Base-by-base conservation (phyloP, 2,329 filamentous ascomycete genomes). In the Aspergillus sp. region DNA sequence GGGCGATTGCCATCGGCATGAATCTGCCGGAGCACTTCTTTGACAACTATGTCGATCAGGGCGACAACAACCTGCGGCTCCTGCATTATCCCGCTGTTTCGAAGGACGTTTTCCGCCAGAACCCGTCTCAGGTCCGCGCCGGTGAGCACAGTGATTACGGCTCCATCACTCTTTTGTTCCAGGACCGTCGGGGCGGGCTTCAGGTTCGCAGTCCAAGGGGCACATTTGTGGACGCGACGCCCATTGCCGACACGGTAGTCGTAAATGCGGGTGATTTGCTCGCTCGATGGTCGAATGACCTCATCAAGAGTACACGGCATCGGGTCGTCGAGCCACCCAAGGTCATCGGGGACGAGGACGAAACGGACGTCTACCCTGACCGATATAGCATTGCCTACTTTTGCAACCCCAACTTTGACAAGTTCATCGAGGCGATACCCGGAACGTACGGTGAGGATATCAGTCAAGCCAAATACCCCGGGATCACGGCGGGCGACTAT, bases 361-460 rank as follows among this genome's bases (percentile, higher is more conserved):
- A 62, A 4, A 61, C 64, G 1, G 71, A 72, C 20, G 61, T 64
- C 16, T 87, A 95, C 69, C 90, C 91, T 1, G 79, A 90, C 0
- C 79, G 88, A 36, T 97, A 97, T 67, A 93, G 88, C 63, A 87
- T 97, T 66, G 92, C 91, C 62, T 97, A 95, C 74, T 95, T 96
- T 69, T 95, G 91, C 77, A 93, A 95, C 62, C 90, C 91, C 7
- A 91, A 95, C 66, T 88, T 84, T 67, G 82, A 88, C 55, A 82
- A 80, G 60, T 76, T 82, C 50, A 95, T 96, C 58, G 88, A 94
- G 61, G 89, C 87, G 1, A 83, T 96, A 42, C 91, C 90, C 0
- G 88, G 89, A 0, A 96, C 91, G 0, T 93, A 83, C 65, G 75
- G 71, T 1, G 73, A 73, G 3, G 78, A 80, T 49, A 71, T 87